These are phyloP conservation scores for Lactuca saligna DNA, from an alignment of 129 eudicot genomes.

Conservation along the genomic window DNA sequence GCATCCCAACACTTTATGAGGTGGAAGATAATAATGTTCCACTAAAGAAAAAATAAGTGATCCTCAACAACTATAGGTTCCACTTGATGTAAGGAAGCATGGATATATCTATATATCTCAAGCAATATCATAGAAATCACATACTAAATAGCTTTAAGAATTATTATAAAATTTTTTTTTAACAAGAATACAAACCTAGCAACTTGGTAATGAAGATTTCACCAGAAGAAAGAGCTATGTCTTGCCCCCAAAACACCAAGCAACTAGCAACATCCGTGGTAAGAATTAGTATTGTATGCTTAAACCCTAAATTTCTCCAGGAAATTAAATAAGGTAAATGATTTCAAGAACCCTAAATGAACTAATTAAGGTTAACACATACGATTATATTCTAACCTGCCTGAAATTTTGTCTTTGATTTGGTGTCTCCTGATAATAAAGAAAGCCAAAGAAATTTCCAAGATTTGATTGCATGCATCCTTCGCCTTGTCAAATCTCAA, in stretches of 20 bases:
- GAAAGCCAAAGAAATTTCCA: conserved; percentile 17
- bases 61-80: not conserved
- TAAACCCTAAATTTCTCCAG: conserved; percentile 19
- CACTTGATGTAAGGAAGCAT: conserved; percentile 8
- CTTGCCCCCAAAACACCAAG: conserved; percentile 24
- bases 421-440: conserved; percentile 4
- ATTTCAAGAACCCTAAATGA: not conserved
- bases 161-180: not conserved
- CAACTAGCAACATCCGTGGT: conserved; percentile 13
- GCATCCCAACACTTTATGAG: not conserved
- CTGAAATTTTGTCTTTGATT: conserved; percentile 21
- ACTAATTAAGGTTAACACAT: conserved; percentile 13
- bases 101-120: not conserved
- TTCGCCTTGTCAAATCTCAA: not conserved
- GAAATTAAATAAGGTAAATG: not conserved
- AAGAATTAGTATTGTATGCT: not conserved
- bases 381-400: conserved; percentile 14
- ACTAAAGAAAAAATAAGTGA: conserved; percentile 18
- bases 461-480: conserved; percentile 28
- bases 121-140: conserved; percentile 12
- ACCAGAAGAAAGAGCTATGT: conserved; percentile 8
- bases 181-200: conserved; percentile 9
- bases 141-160: conserved; percentile 6
- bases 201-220: conserved; percentile 7
- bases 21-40: not conserved